Evolutionary conservation across 768 basidiomycete genomes (phyloP).

Genomic region (Suillus variegatus): DNA sequence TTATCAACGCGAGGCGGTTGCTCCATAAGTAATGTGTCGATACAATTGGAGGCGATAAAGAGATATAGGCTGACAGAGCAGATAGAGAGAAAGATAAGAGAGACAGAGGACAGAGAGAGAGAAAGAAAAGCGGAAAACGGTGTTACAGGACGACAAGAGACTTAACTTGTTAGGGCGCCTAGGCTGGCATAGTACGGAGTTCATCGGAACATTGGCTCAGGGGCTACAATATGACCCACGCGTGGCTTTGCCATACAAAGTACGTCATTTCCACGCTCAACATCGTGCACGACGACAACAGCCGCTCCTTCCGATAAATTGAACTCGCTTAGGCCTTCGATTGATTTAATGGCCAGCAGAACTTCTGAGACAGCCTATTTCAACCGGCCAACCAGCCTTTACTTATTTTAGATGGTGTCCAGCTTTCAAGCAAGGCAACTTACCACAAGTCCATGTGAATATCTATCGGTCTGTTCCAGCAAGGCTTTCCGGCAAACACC

Average conservation of each 20-base stretch:
- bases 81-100: constrained; percentile 21
- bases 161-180: constrained; percentile 22
- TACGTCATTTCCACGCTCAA: not conserved
- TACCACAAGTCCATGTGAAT: not conserved
- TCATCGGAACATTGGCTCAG: constrained; percentile 3
- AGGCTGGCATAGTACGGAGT: not conserved
- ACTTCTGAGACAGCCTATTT: not conserved
- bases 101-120: constrained; percentile 11
- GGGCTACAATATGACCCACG: not conserved
- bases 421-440: not conserved
- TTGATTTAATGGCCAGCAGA: not conserved
- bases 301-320: not conserved
- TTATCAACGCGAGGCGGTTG: constrained; percentile 49
- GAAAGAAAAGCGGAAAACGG: not conserved
- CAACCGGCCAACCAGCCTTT: no score
- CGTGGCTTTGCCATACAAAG: not conserved
- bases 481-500: not conserved
- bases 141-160: constrained; percentile 24
- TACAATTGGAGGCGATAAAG: constrained; percentile 18
- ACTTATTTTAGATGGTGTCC: not conserved
- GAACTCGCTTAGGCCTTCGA: not conserved
- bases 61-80: constrained; percentile 13
- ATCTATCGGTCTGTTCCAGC: not conserved
- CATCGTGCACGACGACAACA: not conserved
- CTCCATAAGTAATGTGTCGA: constrained; percentile 33